These are phyloP conservation scores for Xerocomellus intermedius DNA, from an alignment of 768 basidiomycete species.

Conservation along the genomic window DNA sequence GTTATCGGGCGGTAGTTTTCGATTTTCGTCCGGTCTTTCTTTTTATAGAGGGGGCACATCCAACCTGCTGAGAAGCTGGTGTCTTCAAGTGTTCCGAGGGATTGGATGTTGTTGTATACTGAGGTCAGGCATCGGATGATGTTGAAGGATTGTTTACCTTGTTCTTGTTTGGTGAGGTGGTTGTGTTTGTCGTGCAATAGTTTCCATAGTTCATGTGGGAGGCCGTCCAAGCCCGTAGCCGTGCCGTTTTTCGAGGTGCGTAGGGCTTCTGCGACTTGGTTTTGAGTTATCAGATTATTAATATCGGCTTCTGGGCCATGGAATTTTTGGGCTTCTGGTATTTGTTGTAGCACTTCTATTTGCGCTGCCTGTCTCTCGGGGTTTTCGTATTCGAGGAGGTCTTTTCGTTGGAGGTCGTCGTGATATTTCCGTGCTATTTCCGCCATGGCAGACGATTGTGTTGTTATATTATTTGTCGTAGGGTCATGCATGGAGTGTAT, in stretches of 20 bases:
- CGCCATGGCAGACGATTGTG: too few relatives aligned
- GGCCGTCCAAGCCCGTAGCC: neutral
- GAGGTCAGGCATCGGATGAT: neutral
- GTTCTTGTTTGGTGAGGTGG: neutral
- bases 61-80: neutral
- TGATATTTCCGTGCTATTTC: too few relatives aligned
- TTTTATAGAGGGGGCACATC: constrained; percentile 3
- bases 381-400: too few relatives aligned
- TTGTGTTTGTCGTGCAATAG: neutral
- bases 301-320: too few relatives aligned
- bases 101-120: neutral
- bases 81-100: fast-evolving
- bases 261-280: neutral
- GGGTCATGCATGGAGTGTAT: too few relatives aligned
- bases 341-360: too few relatives aligned
- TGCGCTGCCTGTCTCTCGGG: too few relatives aligned
- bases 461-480: too few relatives aligned
- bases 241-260: neutral
- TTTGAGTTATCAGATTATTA: too few relatives aligned
- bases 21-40: neutral
- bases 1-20: constrained; percentile 37
- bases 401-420: too few relatives aligned
- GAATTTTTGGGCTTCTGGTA: too few relatives aligned
- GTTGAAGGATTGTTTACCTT: neutral
- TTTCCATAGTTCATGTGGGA: neutral